Conservation (phyloP, 2,329 filamentous ascomycete species). For the Endoconidiophora laricicola region DNA sequence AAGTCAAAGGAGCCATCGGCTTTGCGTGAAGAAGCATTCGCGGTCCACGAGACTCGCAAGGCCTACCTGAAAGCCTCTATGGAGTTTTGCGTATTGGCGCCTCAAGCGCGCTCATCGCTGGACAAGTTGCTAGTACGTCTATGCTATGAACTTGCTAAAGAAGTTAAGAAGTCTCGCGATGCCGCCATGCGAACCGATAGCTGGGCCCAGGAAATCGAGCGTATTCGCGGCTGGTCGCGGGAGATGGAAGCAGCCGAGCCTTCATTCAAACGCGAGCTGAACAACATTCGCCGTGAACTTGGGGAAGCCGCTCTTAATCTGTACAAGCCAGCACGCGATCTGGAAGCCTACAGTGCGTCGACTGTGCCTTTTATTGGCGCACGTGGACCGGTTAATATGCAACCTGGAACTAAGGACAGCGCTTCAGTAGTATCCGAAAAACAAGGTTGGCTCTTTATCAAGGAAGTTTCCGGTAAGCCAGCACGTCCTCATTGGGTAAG, state of each 20-base stretch:
- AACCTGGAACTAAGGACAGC: slow-evolving; percentile 19
- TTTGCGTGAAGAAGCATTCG: slow-evolving; percentile 85
- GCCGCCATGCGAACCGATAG: slow-evolving; percentile 45
- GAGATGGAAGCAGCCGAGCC: slow-evolving; percentile 87
- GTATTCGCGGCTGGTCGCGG: slow-evolving; percentile 79
- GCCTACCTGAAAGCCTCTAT: slow-evolving; percentile 80
- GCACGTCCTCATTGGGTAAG: slow-evolving; percentile 78
- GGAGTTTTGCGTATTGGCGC: slow-evolving; percentile 80
- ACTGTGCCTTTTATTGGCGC: slow-evolving; percentile 77
- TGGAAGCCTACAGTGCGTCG: slow-evolving; percentile 81
- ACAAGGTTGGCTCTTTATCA: slow-evolving; percentile 84
- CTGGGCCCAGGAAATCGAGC: slow-evolving; percentile 69
- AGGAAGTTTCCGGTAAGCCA: slow-evolving; percentile 71
- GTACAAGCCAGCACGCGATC: slow-evolving; percentile 69
- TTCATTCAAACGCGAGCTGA: slow-evolving; percentile 65
- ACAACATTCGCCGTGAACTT: slow-evolving; percentile 63
- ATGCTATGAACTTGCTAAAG: slow-evolving; percentile 74
- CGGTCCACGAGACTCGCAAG: slow-evolving; percentile 82
- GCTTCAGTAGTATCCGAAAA: slow-evolving; percentile 50
- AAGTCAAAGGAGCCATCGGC: slow-evolving; percentile 90
- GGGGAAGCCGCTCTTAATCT: slow-evolving; percentile 57
- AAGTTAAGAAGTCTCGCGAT: slow-evolving; percentile 60
- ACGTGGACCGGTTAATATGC: slow-evolving; percentile 43
- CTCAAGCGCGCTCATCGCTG: slow-evolving; percentile 66
- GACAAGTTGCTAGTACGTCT: slow-evolving; percentile 76